Base-by-base conservation (phyloP, 257 asterid genomes). In the Rauvolfia tetraphylla region DNA sequence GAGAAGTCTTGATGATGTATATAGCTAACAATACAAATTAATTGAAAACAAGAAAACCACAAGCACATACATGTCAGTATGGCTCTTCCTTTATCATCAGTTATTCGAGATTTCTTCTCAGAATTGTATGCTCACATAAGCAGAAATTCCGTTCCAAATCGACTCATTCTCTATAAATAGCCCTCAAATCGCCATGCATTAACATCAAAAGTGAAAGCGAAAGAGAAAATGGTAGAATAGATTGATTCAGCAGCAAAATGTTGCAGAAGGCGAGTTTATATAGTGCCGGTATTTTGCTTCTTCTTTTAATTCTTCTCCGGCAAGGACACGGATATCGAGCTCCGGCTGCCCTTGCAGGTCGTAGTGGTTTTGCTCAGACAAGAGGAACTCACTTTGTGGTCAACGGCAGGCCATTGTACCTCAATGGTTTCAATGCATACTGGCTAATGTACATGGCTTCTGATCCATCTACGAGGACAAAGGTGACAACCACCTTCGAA, bases 361-460 rank as follows among this genome's bases (percentile, higher is more conserved):
- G 14, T 0, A 23, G 8, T 58, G 38, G 46, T 13, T 79, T 72
- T 76, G 86, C 12, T 74, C 22, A 58, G 12, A 78, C 75, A 42
- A 79, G 66, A n/a, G 84, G 70, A 56, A 78, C 76, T 69, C 82
- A 57, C 38, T 80, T 83, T 62, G 72, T 36, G 63, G 11, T 74
- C 56, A 20, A 75, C 5, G 85, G 75, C 7, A 79, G 72, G 1
- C 71, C 81, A 25, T 5, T 84, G 25, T 81, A 80, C 76, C 39
- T 81, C 1, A 84, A 84, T 44, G 84, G 82, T 1, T 84, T 84
- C 75, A 84, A 84, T 81, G 44, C 84, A 7, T 84, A 84, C 48
- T 84, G 85, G 87, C 15, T 84, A 39, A 84, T 84, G 84, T 75
- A 84, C 76, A 73, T 75, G 80, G 83, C 75, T 31, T 75, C 81